A percentile compares a stretch with the other conserved stretches of the same genome.
phyloP scores from a whole-genome alignment of 768 basidiomycete genomes.

The Leccinum disarticulatum region DNA sequence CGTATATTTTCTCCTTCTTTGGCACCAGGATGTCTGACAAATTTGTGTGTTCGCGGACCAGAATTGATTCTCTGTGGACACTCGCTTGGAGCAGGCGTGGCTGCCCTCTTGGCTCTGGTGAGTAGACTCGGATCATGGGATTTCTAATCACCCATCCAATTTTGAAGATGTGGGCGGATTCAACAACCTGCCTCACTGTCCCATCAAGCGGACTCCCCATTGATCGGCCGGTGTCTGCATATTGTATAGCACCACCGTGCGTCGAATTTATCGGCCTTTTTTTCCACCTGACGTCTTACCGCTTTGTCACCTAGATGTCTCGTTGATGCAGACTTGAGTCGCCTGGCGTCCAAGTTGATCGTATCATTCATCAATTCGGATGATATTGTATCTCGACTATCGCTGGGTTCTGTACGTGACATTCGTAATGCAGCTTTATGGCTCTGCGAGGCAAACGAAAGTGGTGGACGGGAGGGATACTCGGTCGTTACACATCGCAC shows the following conservation, averaged over 20 bases:
- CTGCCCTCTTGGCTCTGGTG: slow-evolving; percentile 70
- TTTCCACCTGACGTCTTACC: neutral
- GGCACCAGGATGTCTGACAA: neutral
- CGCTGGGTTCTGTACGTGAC: slow-evolving; percentile 75
- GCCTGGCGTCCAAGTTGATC: slow-evolving; percentile 60
- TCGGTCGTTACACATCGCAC: slow-evolving; percentile 45
- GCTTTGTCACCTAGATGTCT: slow-evolving; percentile 47
- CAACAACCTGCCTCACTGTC: slow-evolving; percentile 67
- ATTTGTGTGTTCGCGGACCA: slow-evolving; percentile 23
- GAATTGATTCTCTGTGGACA: slow-evolving; percentile 81
- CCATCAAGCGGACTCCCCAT: slow-evolving; percentile 69
- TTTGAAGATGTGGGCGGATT: slow-evolving; percentile 81
- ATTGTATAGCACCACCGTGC: slow-evolving; percentile 80
- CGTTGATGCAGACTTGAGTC: slow-evolving; percentile 57
- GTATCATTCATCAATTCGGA: slow-evolving; percentile 81
- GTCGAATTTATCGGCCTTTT: slow-evolving; percentile 24
- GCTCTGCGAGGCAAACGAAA: slow-evolving; percentile 71
- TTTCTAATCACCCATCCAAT: neutral
- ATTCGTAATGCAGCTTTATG: slow-evolving; percentile 72
- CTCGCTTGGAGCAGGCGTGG: slow-evolving; percentile 82
- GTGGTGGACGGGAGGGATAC: slow-evolving; percentile 39
- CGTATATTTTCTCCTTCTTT: slow-evolving; percentile 25
- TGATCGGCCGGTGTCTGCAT: slow-evolving; percentile 66
- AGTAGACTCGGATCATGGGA: slow-evolving; percentile 21
- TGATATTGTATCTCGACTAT: slow-evolving; percentile 77